These are phyloP conservation scores for Puccinia horiana DNA, from an alignment of 1,284 basidiomycete species.

Conservation along the genomic window DNA sequence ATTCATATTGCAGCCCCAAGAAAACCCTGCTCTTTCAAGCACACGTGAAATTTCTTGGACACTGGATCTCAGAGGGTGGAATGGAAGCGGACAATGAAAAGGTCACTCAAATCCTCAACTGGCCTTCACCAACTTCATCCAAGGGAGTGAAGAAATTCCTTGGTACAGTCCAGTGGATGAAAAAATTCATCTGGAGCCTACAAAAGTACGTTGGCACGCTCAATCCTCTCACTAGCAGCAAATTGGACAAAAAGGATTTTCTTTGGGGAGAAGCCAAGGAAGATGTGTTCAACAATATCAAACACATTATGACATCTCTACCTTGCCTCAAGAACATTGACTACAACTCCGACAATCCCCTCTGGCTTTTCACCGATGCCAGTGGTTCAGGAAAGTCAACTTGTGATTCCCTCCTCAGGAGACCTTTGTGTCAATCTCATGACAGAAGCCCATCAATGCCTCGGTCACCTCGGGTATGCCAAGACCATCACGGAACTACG, in stretches of 20 bases:
- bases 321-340: conserved; percentile 5
- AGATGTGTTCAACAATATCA: not conserved
- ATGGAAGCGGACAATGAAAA: conserved; percentile 59
- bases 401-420: not conserved
- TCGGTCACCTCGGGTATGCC: conserved; percentile 4
- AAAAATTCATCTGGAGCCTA: conserved; percentile 59
- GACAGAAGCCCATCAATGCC: not conserved
- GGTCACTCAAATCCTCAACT: conserved; percentile 58
- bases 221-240: conserved; percentile 57
- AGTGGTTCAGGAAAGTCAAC: conserved; percentile 22
- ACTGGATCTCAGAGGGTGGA: conserved; percentile 57
- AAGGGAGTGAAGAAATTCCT: conserved; percentile 59
- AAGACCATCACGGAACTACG: not conserved
- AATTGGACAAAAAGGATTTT: not conserved
- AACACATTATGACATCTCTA: not conserved
- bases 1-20: conserved; percentile 19
- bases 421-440: not conserved
- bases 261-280: conserved; percentile 7
- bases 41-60: conserved; percentile 59
- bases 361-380: conserved; percentile 20
- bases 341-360: not conserved
- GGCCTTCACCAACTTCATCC: conserved; percentile 57
- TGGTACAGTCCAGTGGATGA: conserved; percentile 60
- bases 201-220: conserved; percentile 58
- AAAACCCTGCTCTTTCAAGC: conserved; percentile 53